Evolutionary conservation across 208 protist genomes (phyloP).

Genomic region (Leishmania arabica): DNA sequence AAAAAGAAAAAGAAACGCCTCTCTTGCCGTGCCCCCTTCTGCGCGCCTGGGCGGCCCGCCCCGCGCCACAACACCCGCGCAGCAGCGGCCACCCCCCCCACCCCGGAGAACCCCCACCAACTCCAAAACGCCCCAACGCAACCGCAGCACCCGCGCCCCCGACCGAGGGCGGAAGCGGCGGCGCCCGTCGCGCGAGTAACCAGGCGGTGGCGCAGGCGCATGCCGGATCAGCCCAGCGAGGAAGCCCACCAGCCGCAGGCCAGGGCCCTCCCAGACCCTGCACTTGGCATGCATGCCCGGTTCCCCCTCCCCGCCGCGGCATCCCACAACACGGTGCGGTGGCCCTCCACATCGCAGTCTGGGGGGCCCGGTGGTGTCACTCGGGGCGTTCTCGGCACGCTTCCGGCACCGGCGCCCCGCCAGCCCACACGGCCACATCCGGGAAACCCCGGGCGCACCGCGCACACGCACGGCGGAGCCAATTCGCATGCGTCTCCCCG

Average conservation of each 20-base stretch:
- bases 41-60: no score
- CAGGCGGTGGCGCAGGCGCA: neutral
- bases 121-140: neutral
- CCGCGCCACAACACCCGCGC: no score
- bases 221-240: neutral
- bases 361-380: neutral
- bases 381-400: no score
- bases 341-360: neutral
- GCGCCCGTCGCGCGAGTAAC: neutral
- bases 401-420: no score
- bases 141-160: neutral
- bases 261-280: no score
- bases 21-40: neutral
- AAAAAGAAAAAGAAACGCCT: neutral
- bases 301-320: neutral
- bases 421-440: no score
- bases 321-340: neutral
- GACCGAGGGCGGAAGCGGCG: neutral
- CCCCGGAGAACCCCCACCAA: neutral
- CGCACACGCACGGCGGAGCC: no score
- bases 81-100: no score
- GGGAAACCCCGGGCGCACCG: no score
- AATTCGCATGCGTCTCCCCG: neutral
- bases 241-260: neutral
- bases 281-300: no score